Percentiles rank a stretch among this genome's conserved stretches.
Evolutionary conservation across 495 filamentous ascomycete genomes (phyloP).

Genomic region (Cercophora samala): DNA sequence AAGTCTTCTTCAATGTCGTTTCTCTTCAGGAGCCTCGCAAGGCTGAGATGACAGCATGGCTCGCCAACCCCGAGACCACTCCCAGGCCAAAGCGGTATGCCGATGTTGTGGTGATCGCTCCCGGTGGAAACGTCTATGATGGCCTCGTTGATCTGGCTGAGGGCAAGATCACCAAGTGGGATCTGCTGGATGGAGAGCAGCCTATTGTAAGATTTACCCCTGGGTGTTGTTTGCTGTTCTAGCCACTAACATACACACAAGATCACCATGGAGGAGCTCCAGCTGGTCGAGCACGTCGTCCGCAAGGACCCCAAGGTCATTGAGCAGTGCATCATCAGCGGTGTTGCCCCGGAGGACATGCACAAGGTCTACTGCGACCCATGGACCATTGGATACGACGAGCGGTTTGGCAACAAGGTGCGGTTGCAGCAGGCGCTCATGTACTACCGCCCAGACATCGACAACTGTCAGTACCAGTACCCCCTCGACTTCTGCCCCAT

Average conservation of each 20-base stretch:
- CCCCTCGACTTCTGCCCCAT: slow-evolving; percentile 95
- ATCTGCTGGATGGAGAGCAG: slow-evolving; percentile 74
- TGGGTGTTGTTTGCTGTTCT: no score
- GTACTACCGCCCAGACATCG: slow-evolving; percentile 87
- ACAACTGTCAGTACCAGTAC: slow-evolving; percentile 87
- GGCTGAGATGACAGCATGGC: slow-evolving; percentile 80
- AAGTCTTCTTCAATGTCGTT: slow-evolving; percentile 82
- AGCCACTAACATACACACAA: slow-evolving; percentile 30
- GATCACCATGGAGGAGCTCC: slow-evolving; percentile 95
- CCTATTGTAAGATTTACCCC: slow-evolving; percentile 57
- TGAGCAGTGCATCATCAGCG: slow-evolving; percentile 83
- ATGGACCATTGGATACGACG: slow-evolving; percentile 95
- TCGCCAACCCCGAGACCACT: slow-evolving; percentile 57
- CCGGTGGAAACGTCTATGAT: slow-evolving; percentile 78
- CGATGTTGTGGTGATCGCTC: slow-evolving; percentile 82
- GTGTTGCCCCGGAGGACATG: slow-evolving; percentile 85
- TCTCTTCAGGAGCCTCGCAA: slow-evolving; percentile 87
- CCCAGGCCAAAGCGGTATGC: slow-evolving; percentile 70
- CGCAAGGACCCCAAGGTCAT: slow-evolving; percentile 85
- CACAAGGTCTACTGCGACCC: slow-evolving; percentile 85
- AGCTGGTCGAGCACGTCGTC: slow-evolving; percentile 77
- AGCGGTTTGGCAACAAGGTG: slow-evolving; percentile 75
- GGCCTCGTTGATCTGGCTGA: slow-evolving; percentile 75
- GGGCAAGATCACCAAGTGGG: slow-evolving; percentile 71
- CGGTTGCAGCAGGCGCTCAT: slow-evolving; percentile 91